Evolutionary conservation across 1,139 yeast genomes (phyloP).

Genomic region (Geotrichum aggregatum): DNA sequence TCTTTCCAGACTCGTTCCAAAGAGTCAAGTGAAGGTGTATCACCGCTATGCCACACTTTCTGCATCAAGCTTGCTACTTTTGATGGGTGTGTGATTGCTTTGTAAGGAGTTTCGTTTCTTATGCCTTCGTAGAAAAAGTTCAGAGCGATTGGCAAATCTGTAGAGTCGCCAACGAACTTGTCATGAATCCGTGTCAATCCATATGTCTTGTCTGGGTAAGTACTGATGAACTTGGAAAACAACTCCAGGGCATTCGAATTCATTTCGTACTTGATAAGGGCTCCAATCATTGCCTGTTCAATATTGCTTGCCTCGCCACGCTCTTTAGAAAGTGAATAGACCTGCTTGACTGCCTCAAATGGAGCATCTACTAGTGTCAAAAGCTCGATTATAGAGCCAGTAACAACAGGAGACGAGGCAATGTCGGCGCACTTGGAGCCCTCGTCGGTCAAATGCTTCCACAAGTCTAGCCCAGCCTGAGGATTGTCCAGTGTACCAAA

Average conservation of each 20-base stretch:
- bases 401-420: slow-evolving; percentile 50
- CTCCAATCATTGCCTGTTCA: slow-evolving; percentile 58
- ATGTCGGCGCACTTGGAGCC: slow-evolving; percentile 7
- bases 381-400: slow-evolving; percentile 68
- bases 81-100: slow-evolving; percentile 68
- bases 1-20: slow-evolving; percentile 56
- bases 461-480: slow-evolving; percentile 51
- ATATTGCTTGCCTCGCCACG: slow-evolving; percentile 41
- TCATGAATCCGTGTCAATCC: slow-evolving; percentile 64
- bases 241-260: slow-evolving; percentile 50
- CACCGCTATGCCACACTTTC: slow-evolving; percentile 55
- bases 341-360: slow-evolving; percentile 55
- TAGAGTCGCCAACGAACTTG: slow-evolving; percentile 76
- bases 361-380: slow-evolving; percentile 57
- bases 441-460: slow-evolving; percentile 35
- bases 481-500: slow-evolving; percentile 51
- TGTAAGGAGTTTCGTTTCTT: slow-evolving; percentile 63
- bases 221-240: slow-evolving; percentile 44
- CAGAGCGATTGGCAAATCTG: slow-evolving; percentile 66
- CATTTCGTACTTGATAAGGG: slow-evolving; percentile 50
- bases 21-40: slow-evolving; percentile 38
- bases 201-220: slow-evolving; percentile 38
- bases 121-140: slow-evolving; percentile 71
- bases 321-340: slow-evolving; percentile 45
- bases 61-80: slow-evolving; percentile 63